Evolutionary conservation across 345 rosid genomes (phyloP).

Genomic region (Linum tenue): DNA sequence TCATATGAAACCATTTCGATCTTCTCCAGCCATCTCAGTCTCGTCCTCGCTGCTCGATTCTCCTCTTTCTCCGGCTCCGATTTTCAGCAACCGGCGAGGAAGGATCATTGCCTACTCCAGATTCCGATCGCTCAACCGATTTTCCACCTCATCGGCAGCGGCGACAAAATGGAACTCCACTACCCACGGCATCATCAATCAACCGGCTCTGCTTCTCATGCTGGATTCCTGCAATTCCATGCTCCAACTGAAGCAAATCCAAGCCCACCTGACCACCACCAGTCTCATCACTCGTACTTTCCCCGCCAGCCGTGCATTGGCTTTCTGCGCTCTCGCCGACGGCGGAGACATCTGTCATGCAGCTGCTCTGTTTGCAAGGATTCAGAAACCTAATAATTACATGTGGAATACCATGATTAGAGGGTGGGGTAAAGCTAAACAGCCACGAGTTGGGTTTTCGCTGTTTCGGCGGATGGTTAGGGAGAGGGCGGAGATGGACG

Average conservation of each 20-base stretch:
- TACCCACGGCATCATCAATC: slow-evolving; percentile 22
- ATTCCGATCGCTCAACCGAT: neutral
- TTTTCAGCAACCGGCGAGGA: neutral
- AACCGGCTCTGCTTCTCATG: slow-evolving; percentile 26
- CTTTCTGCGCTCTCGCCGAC: slow-evolving; percentile 31
- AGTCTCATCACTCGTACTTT: slow-evolving; percentile 31
- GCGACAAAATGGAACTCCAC: slow-evolving; percentile 31
- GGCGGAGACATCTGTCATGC: slow-evolving; percentile 27
- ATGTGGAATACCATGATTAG: slow-evolving; percentile 44
- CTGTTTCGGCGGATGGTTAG: slow-evolving; percentile 23
- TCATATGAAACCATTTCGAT: slow-evolving; percentile 5
- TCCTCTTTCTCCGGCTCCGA: neutral
- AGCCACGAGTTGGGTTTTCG: slow-evolving; percentile 17
- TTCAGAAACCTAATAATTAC: slow-evolving; percentile 28
- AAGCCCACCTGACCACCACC: slow-evolving; percentile 31
- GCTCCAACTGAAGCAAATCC: slow-evolving; percentile 34
- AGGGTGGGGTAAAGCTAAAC: slow-evolving; percentile 20
- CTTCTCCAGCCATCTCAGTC: neutral
- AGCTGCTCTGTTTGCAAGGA: slow-evolving; percentile 19
- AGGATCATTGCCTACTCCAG: too few relatives aligned
- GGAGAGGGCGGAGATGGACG: slow-evolving; percentile 23
- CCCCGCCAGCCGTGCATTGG: slow-evolving; percentile 35
- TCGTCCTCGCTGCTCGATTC: too few relatives aligned
- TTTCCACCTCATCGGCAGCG: slow-evolving; percentile 1
- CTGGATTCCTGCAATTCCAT: slow-evolving; percentile 31